Percentiles rank a stretch among this genome's conserved stretches.
phyloP scores from a whole-genome alignment of 305 asterid species.

The Solanum hybrid region DNA sequence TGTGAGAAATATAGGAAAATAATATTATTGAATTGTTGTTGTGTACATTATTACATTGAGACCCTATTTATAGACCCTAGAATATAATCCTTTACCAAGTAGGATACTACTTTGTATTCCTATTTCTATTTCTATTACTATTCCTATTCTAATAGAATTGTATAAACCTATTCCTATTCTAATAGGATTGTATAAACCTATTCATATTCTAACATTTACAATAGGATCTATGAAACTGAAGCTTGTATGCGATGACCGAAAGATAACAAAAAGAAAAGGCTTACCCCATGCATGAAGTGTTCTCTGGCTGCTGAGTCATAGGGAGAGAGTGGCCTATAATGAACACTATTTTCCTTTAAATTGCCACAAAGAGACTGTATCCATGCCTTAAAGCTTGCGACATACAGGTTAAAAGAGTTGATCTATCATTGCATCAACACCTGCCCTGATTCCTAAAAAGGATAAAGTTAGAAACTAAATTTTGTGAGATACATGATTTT shows the following conservation, averaged over 20 bases:
- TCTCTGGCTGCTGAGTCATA: not conserved
- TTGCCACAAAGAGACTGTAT: not conserved
- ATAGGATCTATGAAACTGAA: not conserved
- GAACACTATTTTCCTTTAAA: not conserved
- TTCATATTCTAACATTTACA: not conserved
- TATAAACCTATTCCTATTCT: too few species aligned
- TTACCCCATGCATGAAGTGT: not conserved
- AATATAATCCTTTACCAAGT: too few species aligned
- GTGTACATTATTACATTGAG: too few species aligned
- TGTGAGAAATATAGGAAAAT: too few species aligned
- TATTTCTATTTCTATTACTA: too few species aligned
- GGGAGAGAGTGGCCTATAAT: not conserved
- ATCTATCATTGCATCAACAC: not conserved
- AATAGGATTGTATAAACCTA: too few species aligned
- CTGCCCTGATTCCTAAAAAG: not conserved
- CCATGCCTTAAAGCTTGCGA: not conserved
- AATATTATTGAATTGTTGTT: too few species aligned
- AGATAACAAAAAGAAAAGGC: not conserved
- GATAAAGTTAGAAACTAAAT: not conserved
- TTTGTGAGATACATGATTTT: not conserved
- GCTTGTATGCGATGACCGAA: not conserved
- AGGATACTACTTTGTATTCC: too few species aligned
- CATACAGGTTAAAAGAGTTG: not conserved
- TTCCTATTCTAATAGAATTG: too few species aligned
- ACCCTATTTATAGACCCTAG: too few species aligned